phyloP scores from a whole-genome alignment of 2,329 filamentous ascomycete species.

The Ophiostoma quercus region DNA sequence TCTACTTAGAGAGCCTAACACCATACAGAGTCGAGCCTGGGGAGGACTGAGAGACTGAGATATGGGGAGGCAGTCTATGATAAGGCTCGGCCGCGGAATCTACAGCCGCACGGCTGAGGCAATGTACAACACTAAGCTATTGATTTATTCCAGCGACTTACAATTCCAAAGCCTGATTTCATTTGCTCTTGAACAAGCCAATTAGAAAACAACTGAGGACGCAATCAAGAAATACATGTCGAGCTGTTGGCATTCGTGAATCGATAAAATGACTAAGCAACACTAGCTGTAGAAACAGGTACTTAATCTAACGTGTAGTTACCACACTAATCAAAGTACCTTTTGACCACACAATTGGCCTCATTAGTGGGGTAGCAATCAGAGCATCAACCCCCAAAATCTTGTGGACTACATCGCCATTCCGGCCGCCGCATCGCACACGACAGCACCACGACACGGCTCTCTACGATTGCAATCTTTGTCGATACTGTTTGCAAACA shows the following conservation, averaged over 20 bases:
- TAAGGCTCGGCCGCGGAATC: neutral
- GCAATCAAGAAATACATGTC: neutral
- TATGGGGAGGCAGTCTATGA: neutral
- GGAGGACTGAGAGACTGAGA: neutral
- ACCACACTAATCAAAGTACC: neutral
- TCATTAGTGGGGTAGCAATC: conserved; percentile 12
- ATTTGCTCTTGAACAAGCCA: neutral
- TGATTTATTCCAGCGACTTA: neutral
- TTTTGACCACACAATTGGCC: neutral
- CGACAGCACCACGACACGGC: neutral
- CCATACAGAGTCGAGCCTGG: neutral
- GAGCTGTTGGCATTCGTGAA: neutral
- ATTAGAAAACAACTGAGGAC: neutral
- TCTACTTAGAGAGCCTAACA: neutral
- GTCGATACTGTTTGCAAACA: neutral
- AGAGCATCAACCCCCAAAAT: conserved; percentile 4
- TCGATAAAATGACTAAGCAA: neutral
- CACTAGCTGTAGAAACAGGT: neutral
- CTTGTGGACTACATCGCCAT: neutral
- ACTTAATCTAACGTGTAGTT: neutral
- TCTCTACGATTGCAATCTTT: neutral
- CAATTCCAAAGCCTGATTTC: neutral
- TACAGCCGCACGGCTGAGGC: neutral
- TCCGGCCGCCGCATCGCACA: neutral
- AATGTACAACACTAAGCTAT: neutral